A percentile compares a stretch with the other conserved stretches of the same genome.
Evolutionary conservation across 202 grass and related monocot species (phyloP).

Genomic region (Eragrostis tef): DNA sequence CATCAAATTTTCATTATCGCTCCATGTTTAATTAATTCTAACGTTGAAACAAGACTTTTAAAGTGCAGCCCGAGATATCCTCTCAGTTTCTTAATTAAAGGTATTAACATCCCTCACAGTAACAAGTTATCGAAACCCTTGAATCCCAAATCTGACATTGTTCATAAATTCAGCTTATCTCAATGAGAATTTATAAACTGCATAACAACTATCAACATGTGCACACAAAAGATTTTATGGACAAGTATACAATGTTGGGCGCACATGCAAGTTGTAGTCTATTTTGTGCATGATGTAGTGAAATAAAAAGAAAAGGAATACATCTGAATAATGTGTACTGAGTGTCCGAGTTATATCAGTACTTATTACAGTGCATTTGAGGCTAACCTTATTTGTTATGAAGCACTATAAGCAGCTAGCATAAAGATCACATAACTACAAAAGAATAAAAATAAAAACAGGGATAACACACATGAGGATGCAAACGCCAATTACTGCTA

Average conservation of each 20-base stretch:
- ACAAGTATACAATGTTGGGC: not conserved
- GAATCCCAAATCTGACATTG: slow-evolving; percentile 7
- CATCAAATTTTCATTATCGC: not conserved
- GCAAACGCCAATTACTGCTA: slow-evolving; percentile 13
- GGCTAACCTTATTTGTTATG: not conserved
- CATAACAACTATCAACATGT: not conserved
- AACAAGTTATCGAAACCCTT: slow-evolving; percentile 19
- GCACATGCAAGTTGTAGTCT: not conserved
- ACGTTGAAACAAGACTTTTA: not conserved
- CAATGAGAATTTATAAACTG: not conserved
- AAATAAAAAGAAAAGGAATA: not conserved
- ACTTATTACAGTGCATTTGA: not conserved
- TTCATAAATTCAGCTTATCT: not conserved
- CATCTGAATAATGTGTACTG: not conserved
- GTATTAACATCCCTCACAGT: slow-evolving; percentile 22
- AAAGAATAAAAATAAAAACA: slow-evolving; percentile 1
- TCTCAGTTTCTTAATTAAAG: slow-evolving; percentile 4
- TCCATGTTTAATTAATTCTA: not conserved
- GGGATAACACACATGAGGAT: not conserved
- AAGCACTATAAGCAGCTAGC: slow-evolving; percentile 13
- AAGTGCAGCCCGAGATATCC: not conserved
- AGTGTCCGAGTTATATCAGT: not conserved
- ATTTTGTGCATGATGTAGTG: not conserved
- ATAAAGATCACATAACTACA: slow-evolving; percentile 9
- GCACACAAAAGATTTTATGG: not conserved